These are phyloP conservation scores for Nicotiana knightiana DNA, from an alignment of 257 asterid species.

Conservation along the genomic window DNA sequence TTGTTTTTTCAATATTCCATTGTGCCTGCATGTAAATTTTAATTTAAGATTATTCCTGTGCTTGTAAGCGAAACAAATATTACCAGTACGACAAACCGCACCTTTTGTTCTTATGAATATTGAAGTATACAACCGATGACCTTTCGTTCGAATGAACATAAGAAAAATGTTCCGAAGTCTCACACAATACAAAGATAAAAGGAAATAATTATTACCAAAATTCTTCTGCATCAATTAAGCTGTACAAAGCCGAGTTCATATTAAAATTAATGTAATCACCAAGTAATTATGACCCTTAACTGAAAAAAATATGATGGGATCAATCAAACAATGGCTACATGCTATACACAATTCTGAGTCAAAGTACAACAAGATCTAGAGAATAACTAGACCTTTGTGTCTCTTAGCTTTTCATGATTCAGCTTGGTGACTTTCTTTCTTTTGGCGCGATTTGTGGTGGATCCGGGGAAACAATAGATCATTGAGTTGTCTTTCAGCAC, in stretches of 20 bases:
- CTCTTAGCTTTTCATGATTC: conserved; percentile 38
- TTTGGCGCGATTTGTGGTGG: conserved; percentile 55
- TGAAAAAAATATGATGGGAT: not conserved
- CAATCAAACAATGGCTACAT: not conserved
- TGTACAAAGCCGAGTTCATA: conserved; percentile 5
- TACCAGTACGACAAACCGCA: not conserved
- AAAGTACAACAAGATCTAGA: conserved; percentile 14
- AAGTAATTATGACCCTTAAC: not conserved
- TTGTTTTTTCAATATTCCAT: not conserved
- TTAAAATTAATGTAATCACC: not conserved
- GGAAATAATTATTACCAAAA: not conserved
- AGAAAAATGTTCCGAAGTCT: not conserved
- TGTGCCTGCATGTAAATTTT: not conserved
- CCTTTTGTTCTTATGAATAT: not conserved
- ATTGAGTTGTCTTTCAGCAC: conserved; percentile 85
- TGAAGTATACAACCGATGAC: not conserved
- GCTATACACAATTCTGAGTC: conserved; percentile 35
- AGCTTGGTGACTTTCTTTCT: conserved; percentile 76
- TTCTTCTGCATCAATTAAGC: not conserved
- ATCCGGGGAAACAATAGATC: conserved; percentile 70
- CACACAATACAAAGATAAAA: not conserved
- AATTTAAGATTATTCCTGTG: not conserved
- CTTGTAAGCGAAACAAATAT: not conserved
- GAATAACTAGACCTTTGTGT: not conserved
- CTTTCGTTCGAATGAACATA: not conserved